A percentile compares a stretch with the other conserved stretches of the same genome.
Conservation (phyloP, 345 rosid genomes). For the Ceriops decandra region DNA sequence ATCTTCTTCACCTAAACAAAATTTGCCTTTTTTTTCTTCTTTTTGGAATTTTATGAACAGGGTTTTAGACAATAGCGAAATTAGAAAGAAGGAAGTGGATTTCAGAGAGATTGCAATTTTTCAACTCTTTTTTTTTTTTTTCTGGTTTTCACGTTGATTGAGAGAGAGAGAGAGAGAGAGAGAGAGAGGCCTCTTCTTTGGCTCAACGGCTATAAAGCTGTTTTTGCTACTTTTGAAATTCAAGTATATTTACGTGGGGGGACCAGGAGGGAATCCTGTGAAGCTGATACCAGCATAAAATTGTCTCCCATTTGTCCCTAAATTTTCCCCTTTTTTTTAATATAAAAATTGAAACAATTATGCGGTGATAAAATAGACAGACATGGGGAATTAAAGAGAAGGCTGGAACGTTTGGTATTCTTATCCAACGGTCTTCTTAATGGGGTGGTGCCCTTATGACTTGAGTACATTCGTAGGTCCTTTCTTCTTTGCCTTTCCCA, state of each 20-base stretch:
- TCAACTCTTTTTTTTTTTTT: background rate
- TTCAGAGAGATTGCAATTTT: conserved; percentile 8
- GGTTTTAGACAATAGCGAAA: background rate
- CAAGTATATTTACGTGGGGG: conserved; percentile 18
- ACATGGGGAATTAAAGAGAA: too few species aligned
- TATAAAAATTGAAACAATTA: background rate
- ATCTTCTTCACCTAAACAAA: conserved; percentile 18
- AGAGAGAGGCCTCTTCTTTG: conserved; percentile 9
- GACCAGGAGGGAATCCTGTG: background rate
- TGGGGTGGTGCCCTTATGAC: background rate
- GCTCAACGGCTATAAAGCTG: conserved; percentile 73
- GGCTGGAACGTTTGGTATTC: too few species aligned
- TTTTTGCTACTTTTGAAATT: conserved; percentile 27
- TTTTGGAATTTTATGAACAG: conserved; percentile 5
- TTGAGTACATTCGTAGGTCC: background rate
- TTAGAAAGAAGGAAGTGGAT: background rate
- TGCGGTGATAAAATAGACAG: too few species aligned
- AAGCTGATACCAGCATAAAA: background rate
- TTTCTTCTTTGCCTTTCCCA: too few species aligned
- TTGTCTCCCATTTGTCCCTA: background rate
- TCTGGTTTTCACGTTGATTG: background rate
- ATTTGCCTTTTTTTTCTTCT: background rate
- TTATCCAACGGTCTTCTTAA: too few species aligned
- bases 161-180: conserved; percentile 2
- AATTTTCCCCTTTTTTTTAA: too few species aligned